Evolutionary conservation across 345 rosid species (phyloP), one percentile per base, ranked within the genome.

Genomic region (Kernera saxatilis): DNA sequence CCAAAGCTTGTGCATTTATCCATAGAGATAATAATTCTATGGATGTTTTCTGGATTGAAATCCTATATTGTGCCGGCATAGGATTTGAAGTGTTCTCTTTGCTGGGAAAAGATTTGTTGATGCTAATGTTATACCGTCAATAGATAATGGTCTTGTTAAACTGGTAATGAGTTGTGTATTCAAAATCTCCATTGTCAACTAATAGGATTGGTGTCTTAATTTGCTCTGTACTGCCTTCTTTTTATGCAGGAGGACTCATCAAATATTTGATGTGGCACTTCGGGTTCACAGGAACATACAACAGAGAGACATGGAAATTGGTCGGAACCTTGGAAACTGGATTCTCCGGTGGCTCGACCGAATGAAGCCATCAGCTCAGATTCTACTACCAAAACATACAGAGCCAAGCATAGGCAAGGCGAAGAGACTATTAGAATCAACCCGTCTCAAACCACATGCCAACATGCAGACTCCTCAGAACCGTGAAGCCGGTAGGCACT

Each of bases 291-390:
- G 35, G 76, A 88, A 82, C 70, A 82, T 93, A 75, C 96, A 93
- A 71, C 78, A 84, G 56, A 83, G 98, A 71, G 96, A 93, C 80
- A 72, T 86, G 60, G 88, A 86, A 76, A 81, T 93, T 59, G 98
- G 98, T 57, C 81, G 88, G 44, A 88, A 86, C 73, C 68, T 90
- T 6, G 97, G 98, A 30, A 93, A 87, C 83, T 61, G 94, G 91
- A 85, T 91, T 58, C 83, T 91, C 49, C 80, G 86, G 4, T 85
- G 87, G 85, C 92, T 93, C 56, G 88, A 89, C 70, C 75, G 79
- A 32, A 84, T 86, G 91, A 93, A 89, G 76, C 96, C 98, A 29
- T 84, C 96, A 8, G 97, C 97, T 37, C 85, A 84, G 71, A 88
- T 91, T 54, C 82, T 57, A 23, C 62, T 52, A 25, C 73, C 72